These are phyloP conservation scores for Pontederia paniculata DNA, from an alignment of 176 grass and related monocot genomes.

Conservation along the genomic window DNA sequence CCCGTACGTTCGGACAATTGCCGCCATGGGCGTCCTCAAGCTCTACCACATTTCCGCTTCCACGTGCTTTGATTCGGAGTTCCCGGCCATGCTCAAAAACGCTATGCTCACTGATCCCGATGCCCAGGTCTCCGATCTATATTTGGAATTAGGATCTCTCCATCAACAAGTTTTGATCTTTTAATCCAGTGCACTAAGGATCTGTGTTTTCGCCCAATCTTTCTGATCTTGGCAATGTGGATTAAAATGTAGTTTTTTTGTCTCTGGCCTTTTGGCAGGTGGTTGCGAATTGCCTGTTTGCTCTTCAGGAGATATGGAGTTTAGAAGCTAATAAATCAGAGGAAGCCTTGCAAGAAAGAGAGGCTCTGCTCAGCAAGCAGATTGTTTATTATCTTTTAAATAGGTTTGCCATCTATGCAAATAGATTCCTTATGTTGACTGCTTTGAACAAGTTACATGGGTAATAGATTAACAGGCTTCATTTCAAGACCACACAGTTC, in stretches of 20 bases:
- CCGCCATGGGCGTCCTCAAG: slow-evolving; percentile 65
- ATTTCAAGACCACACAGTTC: too few species aligned
- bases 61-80: slow-evolving; percentile 81
- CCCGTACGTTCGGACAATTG: slow-evolving; percentile 75
- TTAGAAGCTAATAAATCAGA: slow-evolving; percentile 75
- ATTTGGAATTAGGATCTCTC: slow-evolving; percentile 8
- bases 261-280: slow-evolving; percentile 37
- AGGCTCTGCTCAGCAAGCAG: slow-evolving; percentile 71
- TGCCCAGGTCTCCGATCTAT: slow-evolving; percentile 50
- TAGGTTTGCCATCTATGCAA: slow-evolving; percentile 30
- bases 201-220: background rate
- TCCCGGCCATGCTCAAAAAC: slow-evolving; percentile 67
- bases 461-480: too few species aligned
- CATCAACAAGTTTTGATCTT: background rate
- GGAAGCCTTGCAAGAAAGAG: slow-evolving; percentile 78
- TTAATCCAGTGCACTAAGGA: background rate
- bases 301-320: slow-evolving; percentile 91
- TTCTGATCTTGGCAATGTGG: too few species aligned
- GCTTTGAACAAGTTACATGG: too few species aligned
- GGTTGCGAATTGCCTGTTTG: slow-evolving; percentile 82
- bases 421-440: too few species aligned
- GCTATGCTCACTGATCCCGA: slow-evolving; percentile 90
- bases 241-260: background rate
- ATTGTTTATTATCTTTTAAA: slow-evolving; percentile 84
- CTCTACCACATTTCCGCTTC: slow-evolving; percentile 85